Evolutionary conservation across 306 rosid genomes (phyloP), one percentile per base, ranked within the genome.

Genomic region (Fagus crenata): DNA sequence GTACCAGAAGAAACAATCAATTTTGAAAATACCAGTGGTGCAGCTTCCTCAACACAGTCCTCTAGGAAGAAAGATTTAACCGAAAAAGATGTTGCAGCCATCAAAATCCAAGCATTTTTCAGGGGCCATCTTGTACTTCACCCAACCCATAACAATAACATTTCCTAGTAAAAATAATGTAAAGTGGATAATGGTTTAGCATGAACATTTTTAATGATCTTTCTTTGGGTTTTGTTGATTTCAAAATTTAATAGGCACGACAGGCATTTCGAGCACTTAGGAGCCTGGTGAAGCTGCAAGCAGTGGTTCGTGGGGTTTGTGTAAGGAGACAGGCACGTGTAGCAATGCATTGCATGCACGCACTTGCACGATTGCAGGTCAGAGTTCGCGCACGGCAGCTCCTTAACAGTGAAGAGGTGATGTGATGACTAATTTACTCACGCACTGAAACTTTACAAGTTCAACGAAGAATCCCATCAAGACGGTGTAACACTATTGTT

Each of bases 241-340:
- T 54, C 12, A 1, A 36, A 58, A 31, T 68, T 70, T 22, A 8
- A 46, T 85, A 95, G 98, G 98, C 97, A 6, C 89, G 97, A 73
- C 56, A 82, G 64, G 97, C 98, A 64, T 83, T 72, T 80, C 58
- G 79, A 32, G 97, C 96, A 0, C 90, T 90, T 18, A 89, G 49
- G 83, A 85, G 97, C 79, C 78, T 95, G 42, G 98, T 92, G 86
- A 94, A 89, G 86, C 78, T 92, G 73, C 98, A 94, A 81, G 97
- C 98, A 17, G 69, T 92, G 91, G 92, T 75, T 75, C 89, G 97
- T 0, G 97, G 98, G 46, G 92, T 67, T 69, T 60, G 56, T 0
- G 91, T 77, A 60, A 87, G 96, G 85, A 89, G 78, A 49, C 97
- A 92, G 49, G 82, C 97, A 0, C 88, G 93, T 7, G 55, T 90